Evolutionary conservation across 2,329 filamentous ascomycete species (phyloP), one percentile per base, ranked within the genome.

Genomic region (Exophiala sideris): DNA sequence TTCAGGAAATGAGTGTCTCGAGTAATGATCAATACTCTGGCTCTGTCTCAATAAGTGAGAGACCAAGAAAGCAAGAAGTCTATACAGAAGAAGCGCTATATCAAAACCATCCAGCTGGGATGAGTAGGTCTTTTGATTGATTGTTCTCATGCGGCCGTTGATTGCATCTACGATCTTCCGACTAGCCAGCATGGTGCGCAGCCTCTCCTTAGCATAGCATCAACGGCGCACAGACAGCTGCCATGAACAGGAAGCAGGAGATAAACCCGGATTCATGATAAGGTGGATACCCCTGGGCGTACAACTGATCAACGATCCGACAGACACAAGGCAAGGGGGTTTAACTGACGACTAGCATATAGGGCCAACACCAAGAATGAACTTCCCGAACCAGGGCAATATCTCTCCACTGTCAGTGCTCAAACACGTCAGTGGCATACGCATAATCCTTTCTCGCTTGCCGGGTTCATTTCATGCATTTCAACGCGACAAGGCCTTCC

Each of bases 391-490:
- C 11, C 35, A 38, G 4, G 14, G 5, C 10, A 20, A 40, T 34
- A 45, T 42, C 41, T 16, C n/a, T 45, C 34, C 16, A 16, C 14
- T 39, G 29, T 45, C 21, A 41, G 38, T 33, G 49, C 49, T 46
- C 49, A 45, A 46, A 51, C 49, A 45, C 49, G 49, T 51, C 49
- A 51, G 24, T 29, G 24, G 24, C 24, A 29, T 29, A 29, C 24
- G 24, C 24, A 29, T 29, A 8, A 29, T 29, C 24, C 24, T 29
- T 29, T 29, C 24, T 29, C 24, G 24, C 24, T 29, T 5, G 24
- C 45, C 36, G 5, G 24, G 48, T 21, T 29, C 38, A 20, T n/a
- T 40, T 45, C 29, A 34, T 45, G 44, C 32, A 29, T n/a, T 6
- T 20, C 33, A 29, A 29, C 24, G 24, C 24, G 24, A 29, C 24